These are phyloP conservation scores for Colletotrichum tropicale DNA, from an alignment of 2,329 filamentous ascomycete genomes.

Conservation along the genomic window DNA sequence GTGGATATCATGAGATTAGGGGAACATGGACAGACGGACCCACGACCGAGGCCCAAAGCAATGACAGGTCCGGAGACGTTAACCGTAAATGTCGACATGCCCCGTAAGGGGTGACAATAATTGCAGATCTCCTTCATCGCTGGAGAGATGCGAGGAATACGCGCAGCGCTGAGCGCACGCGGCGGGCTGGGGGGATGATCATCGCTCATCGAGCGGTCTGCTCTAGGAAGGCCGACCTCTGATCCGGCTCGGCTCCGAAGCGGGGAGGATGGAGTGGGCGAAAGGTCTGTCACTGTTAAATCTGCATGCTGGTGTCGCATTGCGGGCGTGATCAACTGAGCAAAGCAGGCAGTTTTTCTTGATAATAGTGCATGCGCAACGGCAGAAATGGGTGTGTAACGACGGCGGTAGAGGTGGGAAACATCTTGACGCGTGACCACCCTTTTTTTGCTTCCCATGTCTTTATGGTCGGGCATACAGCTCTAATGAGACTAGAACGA, in stretches of 20 bases:
- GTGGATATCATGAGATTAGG: constrained; percentile 8
- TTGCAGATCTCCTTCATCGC: constrained; percentile 4
- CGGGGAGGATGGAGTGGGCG: not conserved
- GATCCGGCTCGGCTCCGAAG: constrained; percentile 8
- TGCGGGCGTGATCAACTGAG: not conserved
- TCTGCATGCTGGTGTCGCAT: not conserved
- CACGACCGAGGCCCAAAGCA: not conserved
- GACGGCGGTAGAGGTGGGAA: not conserved
- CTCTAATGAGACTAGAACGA: not conserved
- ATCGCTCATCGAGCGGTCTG: not conserved
- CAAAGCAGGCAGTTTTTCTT: not conserved
- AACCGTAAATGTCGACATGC: constrained; percentile 6
- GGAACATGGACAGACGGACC: not conserved
- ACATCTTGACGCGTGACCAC: not conserved
- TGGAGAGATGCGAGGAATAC: not conserved
- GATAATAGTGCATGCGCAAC: not conserved
- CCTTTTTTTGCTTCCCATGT: not conserved
- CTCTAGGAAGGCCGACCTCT: not conserved
- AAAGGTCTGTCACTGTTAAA: not conserved
- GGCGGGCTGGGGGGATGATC: not conserved
- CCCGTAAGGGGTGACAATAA: not conserved
- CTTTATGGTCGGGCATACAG: not conserved
- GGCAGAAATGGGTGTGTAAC: not conserved
- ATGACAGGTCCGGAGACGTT: not conserved
- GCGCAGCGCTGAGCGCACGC: not conserved